Percentiles rank a stretch among this genome's conserved stretches.
Evolutionary conservation across 2,329 filamentous ascomycete genomes (phyloP).

Genomic region (Alternaria sp.): DNA sequence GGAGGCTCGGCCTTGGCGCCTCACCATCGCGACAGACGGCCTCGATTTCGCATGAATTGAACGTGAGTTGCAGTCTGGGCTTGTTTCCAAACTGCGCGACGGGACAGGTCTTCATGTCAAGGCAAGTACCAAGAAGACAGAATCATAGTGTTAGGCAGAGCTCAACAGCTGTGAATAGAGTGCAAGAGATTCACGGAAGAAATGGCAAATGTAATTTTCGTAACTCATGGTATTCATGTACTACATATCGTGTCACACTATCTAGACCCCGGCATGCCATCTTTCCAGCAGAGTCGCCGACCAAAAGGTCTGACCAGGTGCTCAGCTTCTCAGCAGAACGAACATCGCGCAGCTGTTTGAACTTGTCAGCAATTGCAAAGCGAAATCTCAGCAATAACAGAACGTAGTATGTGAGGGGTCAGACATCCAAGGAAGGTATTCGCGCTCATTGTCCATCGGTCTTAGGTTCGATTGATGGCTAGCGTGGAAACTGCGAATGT

Average conservation of each 20-base stretch:
- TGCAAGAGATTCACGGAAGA: neutral
- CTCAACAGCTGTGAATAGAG: neutral
- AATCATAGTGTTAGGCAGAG: neutral
- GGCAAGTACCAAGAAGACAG: neutral
- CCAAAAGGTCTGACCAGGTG: neutral
- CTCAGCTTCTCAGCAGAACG: accelerated
- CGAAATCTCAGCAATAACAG: constrained; percentile 7
- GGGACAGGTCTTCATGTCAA: neutral
- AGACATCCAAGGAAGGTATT: constrained; percentile 78
- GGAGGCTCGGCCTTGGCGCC: constrained; percentile 5
- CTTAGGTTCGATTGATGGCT: constrained; percentile 71
- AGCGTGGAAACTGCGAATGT: constrained; percentile 91
- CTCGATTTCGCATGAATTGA: neutral
- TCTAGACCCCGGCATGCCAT: neutral
- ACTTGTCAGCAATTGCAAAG: constrained; percentile 25
- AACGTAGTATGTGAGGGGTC: constrained; percentile 47
- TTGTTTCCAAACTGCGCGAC: accelerated
- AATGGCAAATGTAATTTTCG: neutral
- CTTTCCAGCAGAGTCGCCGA: neutral
- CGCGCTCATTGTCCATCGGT: constrained; percentile 69
- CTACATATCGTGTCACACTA: neutral
- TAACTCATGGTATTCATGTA: neutral
- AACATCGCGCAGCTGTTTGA: constrained; percentile 4
- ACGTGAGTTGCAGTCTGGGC: neutral
- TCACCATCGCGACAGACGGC: neutral